These are phyloP conservation scores for Candida loeiensis DNA, from an alignment of 805 yeast species.

Conservation along the genomic window DNA sequence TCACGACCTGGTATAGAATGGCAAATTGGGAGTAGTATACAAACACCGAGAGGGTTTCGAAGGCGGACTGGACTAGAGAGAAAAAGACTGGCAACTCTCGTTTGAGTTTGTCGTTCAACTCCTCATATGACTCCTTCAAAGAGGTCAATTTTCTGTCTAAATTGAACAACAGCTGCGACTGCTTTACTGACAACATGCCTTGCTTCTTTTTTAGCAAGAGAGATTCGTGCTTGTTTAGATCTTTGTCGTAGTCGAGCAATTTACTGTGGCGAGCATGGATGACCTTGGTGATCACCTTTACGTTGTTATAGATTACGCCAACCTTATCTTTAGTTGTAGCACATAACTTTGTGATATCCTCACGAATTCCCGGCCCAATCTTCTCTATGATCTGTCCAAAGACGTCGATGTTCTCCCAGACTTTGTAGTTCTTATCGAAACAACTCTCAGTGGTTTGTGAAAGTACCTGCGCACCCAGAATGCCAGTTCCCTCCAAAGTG, in stretches of 20 bases:
- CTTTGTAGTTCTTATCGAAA: conserved; percentile 11
- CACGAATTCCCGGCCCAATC: conserved; percentile 11
- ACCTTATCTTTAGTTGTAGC: conserved; percentile 14
- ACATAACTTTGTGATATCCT: conserved; percentile 12
- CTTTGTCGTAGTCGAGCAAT: conserved; percentile 37
- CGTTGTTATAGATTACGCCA: conserved; percentile 12
- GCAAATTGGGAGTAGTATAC: conserved; percentile 38
- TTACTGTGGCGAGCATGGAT: conserved; percentile 30
- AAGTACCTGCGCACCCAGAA: conserved; percentile 6
- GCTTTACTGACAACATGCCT: conserved; percentile 27
- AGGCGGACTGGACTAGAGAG: conserved; percentile 25
- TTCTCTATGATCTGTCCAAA: conserved; percentile 18
- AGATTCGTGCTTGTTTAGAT: conserved; percentile 25
- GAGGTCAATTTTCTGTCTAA: conserved; percentile 26
- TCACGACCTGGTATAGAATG: conserved; percentile 27
- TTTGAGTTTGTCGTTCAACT: conserved; percentile 37
- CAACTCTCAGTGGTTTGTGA: conserved; percentile 3
- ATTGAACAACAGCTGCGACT: conserved; percentile 21
- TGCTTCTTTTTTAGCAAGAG: conserved; percentile 35
- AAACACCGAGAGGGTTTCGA: conserved; percentile 29
- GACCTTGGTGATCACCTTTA: conserved; percentile 23
- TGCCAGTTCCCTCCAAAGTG: conserved; percentile 3
- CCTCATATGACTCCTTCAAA: conserved; percentile 26
- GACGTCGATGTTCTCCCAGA: conserved; percentile 20
- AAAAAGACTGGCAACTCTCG: conserved; percentile 46